Conservation (phyloP, 257 asterid genomes). For the Agastache rugosa region DNA sequence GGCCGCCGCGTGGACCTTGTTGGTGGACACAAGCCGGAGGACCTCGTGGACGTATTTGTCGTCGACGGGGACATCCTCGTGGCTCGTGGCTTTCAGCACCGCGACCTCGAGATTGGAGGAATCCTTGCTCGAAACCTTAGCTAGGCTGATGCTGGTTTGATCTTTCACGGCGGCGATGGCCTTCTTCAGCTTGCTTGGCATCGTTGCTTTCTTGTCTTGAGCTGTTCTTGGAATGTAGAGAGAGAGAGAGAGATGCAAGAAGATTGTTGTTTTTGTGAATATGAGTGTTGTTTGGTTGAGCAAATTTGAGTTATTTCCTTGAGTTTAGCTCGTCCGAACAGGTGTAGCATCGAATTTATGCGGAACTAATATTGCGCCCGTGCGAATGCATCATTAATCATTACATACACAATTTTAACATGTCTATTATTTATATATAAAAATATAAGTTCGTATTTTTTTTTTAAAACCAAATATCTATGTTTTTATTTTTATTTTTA, state of each 20-base stretch:
- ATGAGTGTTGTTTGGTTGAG: constrained; percentile 13
- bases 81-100: constrained; percentile 84
- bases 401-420: too few species aligned
- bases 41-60: constrained; percentile 62
- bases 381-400: too few species aligned
- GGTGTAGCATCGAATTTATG: too few species aligned
- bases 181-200: constrained; percentile 91
- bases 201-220: constrained; percentile 33
- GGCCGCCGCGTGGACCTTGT: constrained; percentile 68
- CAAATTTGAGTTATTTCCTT: constrained; percentile 30
- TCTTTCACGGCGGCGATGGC: constrained; percentile 89
- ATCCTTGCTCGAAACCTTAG: constrained; percentile 68
- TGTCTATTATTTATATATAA: too few species aligned
- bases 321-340: constrained; percentile 37
- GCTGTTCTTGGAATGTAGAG: constrained; percentile 25
- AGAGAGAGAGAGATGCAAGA: constrained; percentile 26
- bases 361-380: too few species aligned
- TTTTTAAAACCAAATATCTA: too few species aligned
- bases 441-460: too few species aligned
- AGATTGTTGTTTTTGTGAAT: constrained; percentile 17
- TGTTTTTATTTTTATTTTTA: too few species aligned
- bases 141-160: constrained; percentile 91
- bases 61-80: constrained; percentile 69
- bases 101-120: constrained; percentile 70
- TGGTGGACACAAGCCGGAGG: constrained; percentile 66